Base-by-base conservation (phyloP, 2,329 filamentous ascomycete genomes). In the Diaporthe citriasiana region DNA sequence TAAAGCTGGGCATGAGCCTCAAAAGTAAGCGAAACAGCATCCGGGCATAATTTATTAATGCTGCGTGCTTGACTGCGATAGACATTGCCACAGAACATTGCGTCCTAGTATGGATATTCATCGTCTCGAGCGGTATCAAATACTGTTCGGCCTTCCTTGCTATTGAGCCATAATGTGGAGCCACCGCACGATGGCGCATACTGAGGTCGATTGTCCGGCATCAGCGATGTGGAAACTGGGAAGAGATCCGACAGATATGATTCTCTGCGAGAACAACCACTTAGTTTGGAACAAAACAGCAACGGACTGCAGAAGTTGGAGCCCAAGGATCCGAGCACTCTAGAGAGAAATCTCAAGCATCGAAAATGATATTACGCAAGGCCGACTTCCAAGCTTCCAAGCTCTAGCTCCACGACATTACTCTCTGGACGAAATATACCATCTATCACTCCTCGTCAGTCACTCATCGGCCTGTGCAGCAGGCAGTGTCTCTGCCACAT, bases 1-100 rank as follows among this genome's bases (percentile, higher is more conserved):
- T 4, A 97, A 91, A 51, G 94, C 94, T 60, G 97, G 97, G 0
- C 97, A 98, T 83, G 82, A 56, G 6, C 13, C 30, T 47, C 9
- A 25, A 47, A 12, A 27, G 1, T 27, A 51, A 1, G 1, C 19
- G 22, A 13, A 12, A 1, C 3, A n/a, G 3, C 6, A 3, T 10
- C 8, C 3, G 10, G 9, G 3, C 6, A 9, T 9, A 6, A 9
- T 17, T 3, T 12, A 1, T 9, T 10, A 35, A 27, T n/a, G 3
- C 25, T 19, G 27, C 27, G 17, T 9, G 15, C 1, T 0, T 6
- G 5, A 5, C 12, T 6, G 7, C 30, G 5, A 50, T 22, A 3
- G 3, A 13, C 19, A 17, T 50, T 15, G 3, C 3, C 42, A 22
- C 30, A 19, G 38, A 13, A 8, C 13, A 8, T 4, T n/a, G 60